Percentiles rank a stretch among this genome's conserved stretches.
These are phyloP conservation scores for Zymoseptoria tritici DNA, from an alignment of 2,329 filamentous ascomycete genomes.

Conservation along the genomic window DNA sequence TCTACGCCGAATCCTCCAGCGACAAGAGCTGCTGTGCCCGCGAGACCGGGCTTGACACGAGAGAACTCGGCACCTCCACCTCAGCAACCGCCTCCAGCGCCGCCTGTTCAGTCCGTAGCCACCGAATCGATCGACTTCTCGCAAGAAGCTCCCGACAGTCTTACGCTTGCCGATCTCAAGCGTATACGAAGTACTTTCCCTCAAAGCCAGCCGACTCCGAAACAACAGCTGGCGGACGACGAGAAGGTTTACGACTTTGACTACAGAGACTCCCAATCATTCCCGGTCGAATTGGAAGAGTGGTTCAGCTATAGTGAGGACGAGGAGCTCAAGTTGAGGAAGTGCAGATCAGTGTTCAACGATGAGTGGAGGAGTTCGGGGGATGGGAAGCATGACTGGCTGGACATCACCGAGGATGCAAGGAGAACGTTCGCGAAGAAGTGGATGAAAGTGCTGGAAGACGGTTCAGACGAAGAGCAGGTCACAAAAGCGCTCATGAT, in stretches of 20 bases:
- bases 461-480: slow-evolving; percentile 28
- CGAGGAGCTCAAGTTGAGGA: slow-evolving; percentile 71
- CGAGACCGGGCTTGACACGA: slow-evolving; percentile 34
- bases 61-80: slow-evolving; percentile 36
- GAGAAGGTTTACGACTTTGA: slow-evolving; percentile 66
- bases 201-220: slow-evolving; percentile 28
- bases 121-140: slow-evolving; percentile 20
- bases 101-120: slow-evolving; percentile 31
- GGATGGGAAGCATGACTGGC: slow-evolving; percentile 52
- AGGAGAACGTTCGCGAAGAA: slow-evolving; percentile 51
- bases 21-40: slow-evolving; percentile 13
- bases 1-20: slow-evolving; percentile 16
- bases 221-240: slow-evolving; percentile 25
- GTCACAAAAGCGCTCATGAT: slow-evolving; percentile 33
- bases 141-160: slow-evolving; percentile 35
- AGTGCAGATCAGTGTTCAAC: slow-evolving; percentile 69
- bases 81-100: slow-evolving; percentile 36
- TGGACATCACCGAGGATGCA: slow-evolving; percentile 52
- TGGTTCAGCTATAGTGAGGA: slow-evolving; percentile 93
- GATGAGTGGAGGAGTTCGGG: slow-evolving; percentile 55
- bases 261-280: slow-evolving; percentile 45
- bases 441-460: slow-evolving; percentile 30
- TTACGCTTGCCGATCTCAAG: slow-evolving; percentile 43
- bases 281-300: slow-evolving; percentile 88
- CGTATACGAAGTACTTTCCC: slow-evolving; percentile 39